A percentile compares a stretch with the other conserved stretches of the same genome.
Conservation (phyloP, 169 alveolate genomes). For the Cryptosporidium xiaoi region DNA sequence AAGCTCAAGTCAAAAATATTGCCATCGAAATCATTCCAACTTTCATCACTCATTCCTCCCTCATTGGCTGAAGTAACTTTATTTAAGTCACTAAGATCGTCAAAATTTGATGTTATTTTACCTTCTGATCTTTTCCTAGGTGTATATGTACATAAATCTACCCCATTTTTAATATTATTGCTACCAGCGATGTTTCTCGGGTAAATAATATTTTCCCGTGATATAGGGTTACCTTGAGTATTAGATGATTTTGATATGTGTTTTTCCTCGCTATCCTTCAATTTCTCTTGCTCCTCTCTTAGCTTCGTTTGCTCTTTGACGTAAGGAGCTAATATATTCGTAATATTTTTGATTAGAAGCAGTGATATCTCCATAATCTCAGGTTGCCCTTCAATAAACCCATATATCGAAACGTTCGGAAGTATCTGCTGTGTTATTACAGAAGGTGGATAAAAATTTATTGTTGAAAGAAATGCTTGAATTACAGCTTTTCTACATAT, state of each 20-base stretch:
- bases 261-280: background rate
- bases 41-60: background rate
- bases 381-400: slow-evolving; percentile 44
- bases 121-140: background rate
- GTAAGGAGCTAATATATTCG: slow-evolving; percentile 11
- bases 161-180: background rate
- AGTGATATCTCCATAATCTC: slow-evolving; percentile 67
- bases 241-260: background rate
- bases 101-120: background rate
- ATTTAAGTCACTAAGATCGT: background rate
- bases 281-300: slow-evolving; percentile 23
- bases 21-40: slow-evolving; percentile 55
- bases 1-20: slow-evolving; percentile 35
- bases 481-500: slow-evolving; percentile 68
- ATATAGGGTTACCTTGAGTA: background rate
- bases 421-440: slow-evolving; percentile 62
- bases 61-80: background rate
- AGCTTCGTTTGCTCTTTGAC: slow-evolving; percentile 10
- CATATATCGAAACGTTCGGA: slow-evolving; percentile 47
- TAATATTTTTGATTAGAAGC: slow-evolving; percentile 15
- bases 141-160: background rate
- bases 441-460: slow-evolving; percentile 14
- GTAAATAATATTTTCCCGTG: no score
- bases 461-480: slow-evolving; percentile 59
- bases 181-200: background rate